Conservation (phyloP, 164 flowering plant species). For the Buxus sempervirens region DNA sequence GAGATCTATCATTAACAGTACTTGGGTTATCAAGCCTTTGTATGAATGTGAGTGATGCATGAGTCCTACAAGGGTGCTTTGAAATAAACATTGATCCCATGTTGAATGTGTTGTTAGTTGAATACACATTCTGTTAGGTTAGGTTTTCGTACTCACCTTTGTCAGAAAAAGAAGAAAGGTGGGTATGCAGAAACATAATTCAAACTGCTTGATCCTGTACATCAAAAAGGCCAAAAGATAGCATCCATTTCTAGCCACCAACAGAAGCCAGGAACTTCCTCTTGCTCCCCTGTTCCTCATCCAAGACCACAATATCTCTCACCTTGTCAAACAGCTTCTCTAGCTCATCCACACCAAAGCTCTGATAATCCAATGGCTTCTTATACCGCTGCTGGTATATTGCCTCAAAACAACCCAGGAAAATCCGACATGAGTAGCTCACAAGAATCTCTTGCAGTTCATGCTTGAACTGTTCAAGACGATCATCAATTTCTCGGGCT, state of each 20-base stretch:
- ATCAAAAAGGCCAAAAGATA: not conserved
- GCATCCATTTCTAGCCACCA: slow-evolving; percentile 14
- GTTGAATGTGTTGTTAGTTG: not conserved
- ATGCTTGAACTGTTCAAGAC: slow-evolving; percentile 37
- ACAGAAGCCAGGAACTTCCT: slow-evolving; percentile 48
- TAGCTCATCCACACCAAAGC: slow-evolving; percentile 41
- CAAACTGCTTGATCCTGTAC: not conserved
- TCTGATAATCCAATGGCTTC: slow-evolving; percentile 38
- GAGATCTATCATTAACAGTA: not conserved
- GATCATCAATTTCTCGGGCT: slow-evolving; percentile 13
- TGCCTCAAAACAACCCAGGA: slow-evolving; percentile 47
- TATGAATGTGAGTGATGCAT: not conserved
- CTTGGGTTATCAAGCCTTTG: not conserved
- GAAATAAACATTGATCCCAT: not conserved
- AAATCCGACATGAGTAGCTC: slow-evolving; percentile 59
- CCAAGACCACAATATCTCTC: slow-evolving; percentile 48
- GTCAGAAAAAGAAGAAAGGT: not conserved
- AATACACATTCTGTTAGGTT: not conserved
- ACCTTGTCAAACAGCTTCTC: slow-evolving; percentile 57
- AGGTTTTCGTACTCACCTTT: not conserved
- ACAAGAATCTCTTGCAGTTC: slow-evolving; percentile 73
- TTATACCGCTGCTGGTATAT: slow-evolving; percentile 67
- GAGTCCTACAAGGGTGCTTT: not conserved
- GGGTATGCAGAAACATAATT: not conserved
- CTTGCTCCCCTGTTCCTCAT: slow-evolving; percentile 52